Conservation (phyloP, 1,284 basidiomycete species). For the Macrocystidia cucumis region DNA sequence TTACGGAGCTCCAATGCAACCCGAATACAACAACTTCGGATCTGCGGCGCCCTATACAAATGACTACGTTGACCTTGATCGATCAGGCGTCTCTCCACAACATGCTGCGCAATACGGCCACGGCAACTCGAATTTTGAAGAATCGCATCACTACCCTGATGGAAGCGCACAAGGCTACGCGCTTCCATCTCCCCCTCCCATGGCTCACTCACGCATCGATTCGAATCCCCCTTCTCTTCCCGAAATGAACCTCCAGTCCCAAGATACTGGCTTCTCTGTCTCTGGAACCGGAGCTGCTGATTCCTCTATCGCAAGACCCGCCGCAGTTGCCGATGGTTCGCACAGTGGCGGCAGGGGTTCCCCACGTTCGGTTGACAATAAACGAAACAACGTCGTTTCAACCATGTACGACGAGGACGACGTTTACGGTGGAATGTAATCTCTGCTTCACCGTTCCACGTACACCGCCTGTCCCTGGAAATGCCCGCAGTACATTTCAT, state of each 20-base stretch:
- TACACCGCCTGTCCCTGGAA: too few relatives aligned
- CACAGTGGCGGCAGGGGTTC: slow-evolving; percentile 8
- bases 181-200: slow-evolving; percentile 35
- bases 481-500: background rate
- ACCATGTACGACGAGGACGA: slow-evolving; percentile 17
- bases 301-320: slow-evolving; percentile 4
- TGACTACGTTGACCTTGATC: slow-evolving; percentile 53
- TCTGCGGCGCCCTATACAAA: slow-evolving; percentile 15
- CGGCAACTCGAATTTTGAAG: slow-evolving; percentile 20
- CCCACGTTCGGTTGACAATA: slow-evolving; percentile 2
- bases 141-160: slow-evolving; percentile 9
- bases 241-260: slow-evolving; percentile 39
- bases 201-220: slow-evolving; percentile 33
- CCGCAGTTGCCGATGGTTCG: slow-evolving; percentile 4
- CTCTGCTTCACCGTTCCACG: background rate
- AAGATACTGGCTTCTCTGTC: slow-evolving; percentile 19
- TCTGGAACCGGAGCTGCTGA: slow-evolving; percentile 9
- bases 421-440: slow-evolving; percentile 17
- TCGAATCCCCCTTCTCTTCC: slow-evolving; percentile 47
- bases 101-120: slow-evolving; percentile 69
- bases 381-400: slow-evolving; percentile 10
- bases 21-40: too few relatives aligned
- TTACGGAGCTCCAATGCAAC: slow-evolving; percentile 1
- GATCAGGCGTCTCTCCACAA: slow-evolving; percentile 64
- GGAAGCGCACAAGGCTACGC: slow-evolving; percentile 17